Evolutionary conservation across 352 stramenopile genomes (phyloP), one percentile per base, ranked within the genome.

Genomic region (Peronospora destructor): DNA sequence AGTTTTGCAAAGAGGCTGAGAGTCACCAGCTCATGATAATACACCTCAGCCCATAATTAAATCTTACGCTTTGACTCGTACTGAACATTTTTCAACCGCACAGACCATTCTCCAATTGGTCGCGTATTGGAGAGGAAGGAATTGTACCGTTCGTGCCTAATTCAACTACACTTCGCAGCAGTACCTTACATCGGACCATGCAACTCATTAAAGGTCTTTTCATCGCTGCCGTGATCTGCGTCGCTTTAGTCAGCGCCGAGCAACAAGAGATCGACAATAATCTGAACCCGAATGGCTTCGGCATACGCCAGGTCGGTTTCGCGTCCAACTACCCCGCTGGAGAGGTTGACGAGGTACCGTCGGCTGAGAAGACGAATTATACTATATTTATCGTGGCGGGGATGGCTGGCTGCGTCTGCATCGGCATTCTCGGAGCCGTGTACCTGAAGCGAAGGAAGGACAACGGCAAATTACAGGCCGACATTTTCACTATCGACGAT

Each of bases 401-500:
- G 3, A 61, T 65, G 1, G 61, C 52, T 2, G 76, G 72, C 0
- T 71, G 75, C 44, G 61, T 68, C 6, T 76, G 79, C 26, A 56
- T 88, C 12, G 76, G 56, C 12, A 56, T 74, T 5, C 33, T 84
- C 12, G 76, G 61, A 2, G 55, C 66, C 17, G 54, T 78, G 7
- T 86, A 86, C 64, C 56, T 78, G 37, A 83, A 82, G 54, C 74
- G 74, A 53, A 61, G 76, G 39, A 69, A 56, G 37, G 42, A 54
- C 28, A 76, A 85, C 53, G 65, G 71, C 21, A 56, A 85, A 46
- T 54, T 69, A 13, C 41, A 37, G n/a, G 61, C 68, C 26, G 76
- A 80, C 47, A 88, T 88, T 55, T 88, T 88, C 61, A 88, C 76
- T 28, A 73, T 88, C 51, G 61, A 69, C 33, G 76, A 88, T 61